Conservation (phyloP, 2,329 filamentous ascomycete species). For the Epichloe gansuensis region DNA sequence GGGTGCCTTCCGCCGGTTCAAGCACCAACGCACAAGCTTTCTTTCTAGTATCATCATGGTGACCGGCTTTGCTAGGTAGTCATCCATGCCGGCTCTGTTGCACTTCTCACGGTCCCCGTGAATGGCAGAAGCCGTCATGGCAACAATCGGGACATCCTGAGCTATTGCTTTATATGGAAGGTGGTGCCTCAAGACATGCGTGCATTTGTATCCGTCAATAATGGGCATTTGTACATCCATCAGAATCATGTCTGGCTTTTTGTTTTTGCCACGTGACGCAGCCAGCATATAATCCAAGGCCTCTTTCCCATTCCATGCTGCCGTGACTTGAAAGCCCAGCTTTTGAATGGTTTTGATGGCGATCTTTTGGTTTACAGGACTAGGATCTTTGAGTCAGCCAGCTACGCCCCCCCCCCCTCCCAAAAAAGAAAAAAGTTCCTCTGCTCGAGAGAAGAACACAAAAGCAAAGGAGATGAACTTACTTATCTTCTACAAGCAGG, state of each 20-base stretch:
- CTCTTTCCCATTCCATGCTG: conserved; percentile 68
- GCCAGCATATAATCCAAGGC: conserved; percentile 58
- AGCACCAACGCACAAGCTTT: conserved; percentile 60
- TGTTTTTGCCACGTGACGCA: conserved; percentile 34
- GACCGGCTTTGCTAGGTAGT: conserved; percentile 62
- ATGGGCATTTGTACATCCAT: conserved; percentile 71
- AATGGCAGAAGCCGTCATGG: conserved; percentile 72
- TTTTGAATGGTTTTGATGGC: conserved; percentile 63
- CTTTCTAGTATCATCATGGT: conserved; percentile 53
- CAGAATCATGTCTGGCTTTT: conserved; percentile 59
- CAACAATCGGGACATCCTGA: conserved; percentile 57
- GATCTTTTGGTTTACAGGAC: conserved; percentile 60
- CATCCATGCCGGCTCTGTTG: conserved; percentile 61
- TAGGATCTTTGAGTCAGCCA: conserved; percentile 12
- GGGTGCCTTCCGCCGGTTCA: conserved; percentile 15
- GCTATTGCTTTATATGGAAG: conserved; percentile 48
- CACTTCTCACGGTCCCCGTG: conserved; percentile 67
- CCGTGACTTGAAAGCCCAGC: conserved; percentile 56
- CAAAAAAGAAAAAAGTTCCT: not conserved
- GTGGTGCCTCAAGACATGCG: conserved; percentile 58
- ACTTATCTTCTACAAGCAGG: conserved; percentile 75
- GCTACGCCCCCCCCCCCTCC: not conserved
- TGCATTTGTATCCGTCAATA: conserved; percentile 66
- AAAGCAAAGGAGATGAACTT: conserved; percentile 19
- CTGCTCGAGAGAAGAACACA: not conserved